Base-by-base conservation (phyloP, 257 asterid species). In the Striga asiatica region DNA sequence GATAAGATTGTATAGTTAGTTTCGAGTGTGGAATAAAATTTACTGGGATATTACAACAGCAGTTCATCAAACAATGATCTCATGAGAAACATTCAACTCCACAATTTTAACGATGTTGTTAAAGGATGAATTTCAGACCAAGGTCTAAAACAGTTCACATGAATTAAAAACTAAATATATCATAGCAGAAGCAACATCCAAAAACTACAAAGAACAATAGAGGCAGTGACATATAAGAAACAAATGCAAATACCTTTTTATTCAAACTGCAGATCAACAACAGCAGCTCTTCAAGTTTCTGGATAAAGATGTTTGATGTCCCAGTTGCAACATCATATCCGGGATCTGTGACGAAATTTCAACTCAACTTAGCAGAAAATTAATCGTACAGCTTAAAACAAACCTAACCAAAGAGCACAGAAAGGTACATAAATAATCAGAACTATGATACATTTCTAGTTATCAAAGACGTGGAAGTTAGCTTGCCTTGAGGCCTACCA, bases 211-310 rank as follows among this genome's bases (percentile, higher is more conserved):
- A 8, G 37, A 21, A 50, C 34, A 60, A 12, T 23, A 54, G 37
- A 58, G 22, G 6, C 53, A 52, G 16, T 23, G 52, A 60, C 49
- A 22, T 64, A 19, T 32, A 46, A 52, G 64, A 43, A 38, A 69
- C 32, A 61, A 58, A 45, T 54, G 39, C 24, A 61, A 52, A 50
- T 67, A 80, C 98, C 95, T 80, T 73, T 68, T 74, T 87, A 62
- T 80, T 77, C 66, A 84, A 72, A 67, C 50, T 68, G 78, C 89
- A 81, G 70, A 91, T 71, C 61, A 72, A 38, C 72, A 81, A 65
- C 66, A 79, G 98, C 67, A 87, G 67, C 76, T 91, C 94, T 74
- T 91, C 92, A 68, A 91, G 83, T 56, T 75, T 80, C 60, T 65
- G 54, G 67, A 87, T 74, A 64, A 73, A 39, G 28, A 66, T 62